Evolutionary conservation across 2,329 filamentous ascomycete species (phyloP).

Genomic region (Alternaria ventricosa): DNA sequence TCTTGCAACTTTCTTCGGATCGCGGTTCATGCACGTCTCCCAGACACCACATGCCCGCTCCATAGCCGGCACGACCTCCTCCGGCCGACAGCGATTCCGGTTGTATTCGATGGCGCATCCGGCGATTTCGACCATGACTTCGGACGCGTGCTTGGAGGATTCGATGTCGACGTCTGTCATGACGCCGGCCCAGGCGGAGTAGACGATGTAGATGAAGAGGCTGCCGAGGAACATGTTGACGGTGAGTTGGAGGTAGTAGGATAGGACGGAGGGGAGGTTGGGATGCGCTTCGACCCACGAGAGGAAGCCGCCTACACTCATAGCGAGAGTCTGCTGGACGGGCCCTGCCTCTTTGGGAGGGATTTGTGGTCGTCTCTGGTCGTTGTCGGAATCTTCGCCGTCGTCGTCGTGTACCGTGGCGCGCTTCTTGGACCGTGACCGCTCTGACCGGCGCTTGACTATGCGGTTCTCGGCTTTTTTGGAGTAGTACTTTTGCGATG

Average conservation of each 20-base stretch:
- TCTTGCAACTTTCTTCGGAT: conserved; percentile 77
- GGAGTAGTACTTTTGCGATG: conserved; percentile 39
- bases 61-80: conserved; percentile 74
- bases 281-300: conserved; percentile 70
- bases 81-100: conserved; percentile 75
- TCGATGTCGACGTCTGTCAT: conserved; percentile 77
- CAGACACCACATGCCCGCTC: conserved; percentile 77
- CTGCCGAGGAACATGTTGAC: conserved; percentile 70
- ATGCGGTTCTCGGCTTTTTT: conserved; percentile 50
- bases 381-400: conserved; percentile 36
- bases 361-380: conserved; percentile 5
- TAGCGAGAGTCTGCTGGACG: conserved; percentile 30
- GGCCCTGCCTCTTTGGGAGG: conserved; percentile 6
- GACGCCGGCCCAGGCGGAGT: conserved; percentile 72
- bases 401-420: conserved; percentile 22
- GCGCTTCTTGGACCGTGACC: conserved; percentile 36
- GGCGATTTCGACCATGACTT: conserved; percentile 74
- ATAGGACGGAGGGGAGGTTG: conserved; percentile 68
- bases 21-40: conserved; percentile 86
- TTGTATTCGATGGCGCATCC: conserved; percentile 76
- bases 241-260: conserved; percentile 69
- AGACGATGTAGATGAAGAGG: conserved; percentile 69
- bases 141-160: conserved; percentile 70
- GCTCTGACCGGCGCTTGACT: conserved; percentile 36
- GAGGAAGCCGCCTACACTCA: conserved; percentile 59